Evolutionary conservation across 1,284 basidiomycete genomes (phyloP).

Genomic region (Ceratobasidium sp.): DNA sequence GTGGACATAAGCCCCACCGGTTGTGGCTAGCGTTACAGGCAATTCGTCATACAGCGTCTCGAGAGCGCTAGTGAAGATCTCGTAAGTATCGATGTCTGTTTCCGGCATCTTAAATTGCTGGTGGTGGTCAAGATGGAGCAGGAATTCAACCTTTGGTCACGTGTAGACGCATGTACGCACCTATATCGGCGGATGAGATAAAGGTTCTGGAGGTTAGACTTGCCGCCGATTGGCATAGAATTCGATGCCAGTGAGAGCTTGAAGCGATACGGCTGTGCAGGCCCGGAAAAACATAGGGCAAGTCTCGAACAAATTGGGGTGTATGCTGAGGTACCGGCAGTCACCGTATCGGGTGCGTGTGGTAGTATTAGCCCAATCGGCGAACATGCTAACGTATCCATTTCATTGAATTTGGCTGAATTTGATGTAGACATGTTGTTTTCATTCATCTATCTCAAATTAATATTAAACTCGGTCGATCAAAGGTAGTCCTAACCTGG

Average conservation of each 20-base stretch:
- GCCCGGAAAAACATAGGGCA: constrained; percentile 16
- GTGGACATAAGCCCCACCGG: constrained; percentile 21
- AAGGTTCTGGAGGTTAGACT: background rate
- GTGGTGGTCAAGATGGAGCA: constrained; percentile 36
- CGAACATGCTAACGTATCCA: background rate
- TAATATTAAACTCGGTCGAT: too few relatives aligned
- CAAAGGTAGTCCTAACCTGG: too few relatives aligned
- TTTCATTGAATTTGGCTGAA: background rate
- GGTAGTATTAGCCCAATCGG: background rate
- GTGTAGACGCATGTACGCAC: constrained; percentile 34
- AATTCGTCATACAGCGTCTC: constrained; percentile 33
- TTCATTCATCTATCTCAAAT: too few relatives aligned
- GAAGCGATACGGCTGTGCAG: constrained; percentile 29
- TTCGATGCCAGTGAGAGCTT: background rate
- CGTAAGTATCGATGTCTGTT: constrained; percentile 15
- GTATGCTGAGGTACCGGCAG: constrained; percentile 3
- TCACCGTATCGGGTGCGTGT: constrained; percentile 4
- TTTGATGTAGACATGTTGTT: too few relatives aligned
- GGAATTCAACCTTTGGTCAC: constrained; percentile 30
- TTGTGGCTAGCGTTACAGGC: constrained; percentile 32
- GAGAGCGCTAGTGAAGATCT: constrained; percentile 41
- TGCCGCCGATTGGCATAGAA: background rate
- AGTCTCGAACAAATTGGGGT: background rate
- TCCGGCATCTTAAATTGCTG: constrained; percentile 4
- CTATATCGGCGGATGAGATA: constrained; percentile 30